phyloP scores from a whole-genome alignment of 1,284 basidiomycete species.

The Ceratobasidium sp. region DNA sequence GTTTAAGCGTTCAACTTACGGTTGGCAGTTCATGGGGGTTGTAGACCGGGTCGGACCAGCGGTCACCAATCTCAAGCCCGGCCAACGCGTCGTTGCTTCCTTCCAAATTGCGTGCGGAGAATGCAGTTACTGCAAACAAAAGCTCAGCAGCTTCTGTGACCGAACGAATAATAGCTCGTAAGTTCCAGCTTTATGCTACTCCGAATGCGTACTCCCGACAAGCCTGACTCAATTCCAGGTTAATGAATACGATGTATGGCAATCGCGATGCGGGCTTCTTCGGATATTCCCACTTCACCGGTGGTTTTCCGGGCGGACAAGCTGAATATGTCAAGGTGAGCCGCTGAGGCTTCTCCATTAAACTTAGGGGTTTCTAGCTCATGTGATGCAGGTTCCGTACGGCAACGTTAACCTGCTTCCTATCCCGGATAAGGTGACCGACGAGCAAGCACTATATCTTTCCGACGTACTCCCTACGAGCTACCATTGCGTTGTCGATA shows the following conservation, averaged over 20 bases:
- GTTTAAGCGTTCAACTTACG: not conserved
- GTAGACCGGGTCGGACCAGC: conserved; percentile 74
- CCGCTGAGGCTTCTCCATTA: no score
- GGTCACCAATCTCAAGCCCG: conserved; percentile 69
- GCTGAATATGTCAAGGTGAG: conserved; percentile 67
- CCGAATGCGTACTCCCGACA: not conserved
- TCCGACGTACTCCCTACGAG: conserved; percentile 79
- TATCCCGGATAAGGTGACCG: conserved; percentile 69
- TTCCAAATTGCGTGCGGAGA: conserved; percentile 85
- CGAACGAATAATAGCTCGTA: conserved; percentile 75
- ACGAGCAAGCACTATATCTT: conserved; percentile 65
- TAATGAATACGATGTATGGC: conserved; percentile 77
- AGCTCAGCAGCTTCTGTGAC: conserved; percentile 79
- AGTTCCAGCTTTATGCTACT: conserved; percentile 51
- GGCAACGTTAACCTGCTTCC: conserved; percentile 78
- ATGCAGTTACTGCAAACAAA: conserved; percentile 79
- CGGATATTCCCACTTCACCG: conserved; percentile 79
- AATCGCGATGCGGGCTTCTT: conserved; percentile 78
- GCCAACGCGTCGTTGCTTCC: conserved; percentile 78
- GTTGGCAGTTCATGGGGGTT: conserved; percentile 72
- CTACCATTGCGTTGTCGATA: conserved; percentile 80
- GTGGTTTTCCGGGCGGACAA: conserved; percentile 81
- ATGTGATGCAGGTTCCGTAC: conserved; percentile 68
- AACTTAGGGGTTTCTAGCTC: not conserved
- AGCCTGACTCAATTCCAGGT: conserved; percentile 52